A percentile compares a stretch with the other conserved stretches of the same genome.
Evolutionary conservation across 192 early-diverging fungal genomes (phyloP).

Genomic region (Coemansia sp.): DNA sequence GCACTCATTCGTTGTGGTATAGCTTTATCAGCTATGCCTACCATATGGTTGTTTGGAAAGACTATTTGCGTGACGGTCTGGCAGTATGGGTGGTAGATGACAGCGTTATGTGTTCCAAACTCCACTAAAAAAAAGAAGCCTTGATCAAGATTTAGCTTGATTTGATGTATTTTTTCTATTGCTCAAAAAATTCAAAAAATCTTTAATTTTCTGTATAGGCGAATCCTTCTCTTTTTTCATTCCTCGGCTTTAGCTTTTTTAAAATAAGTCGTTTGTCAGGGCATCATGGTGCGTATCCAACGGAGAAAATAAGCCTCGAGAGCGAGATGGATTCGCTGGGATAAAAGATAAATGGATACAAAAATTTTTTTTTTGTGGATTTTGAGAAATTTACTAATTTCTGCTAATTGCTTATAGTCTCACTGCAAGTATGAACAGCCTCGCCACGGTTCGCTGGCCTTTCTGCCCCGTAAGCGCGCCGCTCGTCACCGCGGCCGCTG

Average conservation of each 20-base stretch:
- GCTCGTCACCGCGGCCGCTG: slow-evolving; percentile 89
- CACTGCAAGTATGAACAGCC: slow-evolving; percentile 98
- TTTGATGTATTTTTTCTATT: neutral
- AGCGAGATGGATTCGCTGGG: neutral
- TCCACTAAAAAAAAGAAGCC: slow-evolving; percentile 9
- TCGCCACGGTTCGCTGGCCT: slow-evolving; percentile 79
- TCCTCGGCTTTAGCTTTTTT: neutral
- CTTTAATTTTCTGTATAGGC: neutral
- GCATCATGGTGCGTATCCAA: slow-evolving; percentile 16
- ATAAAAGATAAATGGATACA: neutral
- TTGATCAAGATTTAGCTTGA: neutral
- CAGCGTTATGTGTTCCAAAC: slow-evolving; percentile 43
- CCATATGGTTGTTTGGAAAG: slow-evolving; percentile 50
- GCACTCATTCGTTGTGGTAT: slow-evolving; percentile 48
- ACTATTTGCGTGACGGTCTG: slow-evolving; percentile 46
- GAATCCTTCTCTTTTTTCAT: slow-evolving; percentile 5
- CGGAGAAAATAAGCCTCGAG: neutral
- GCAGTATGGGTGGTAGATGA: slow-evolving; percentile 48
- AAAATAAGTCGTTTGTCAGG: neutral
- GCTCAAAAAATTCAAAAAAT: neutral
- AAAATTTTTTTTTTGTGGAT: neutral
- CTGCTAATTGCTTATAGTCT: slow-evolving; percentile 54
- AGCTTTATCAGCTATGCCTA: slow-evolving; percentile 58
- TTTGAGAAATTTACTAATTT: slow-evolving; percentile 3
- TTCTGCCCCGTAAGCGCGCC: slow-evolving; percentile 61